Percentiles rank a stretch among this genome's conserved stretches.
Evolutionary conservation across 169 alveolate species (phyloP).

Genomic region (Plasmodium fragile): DNA sequence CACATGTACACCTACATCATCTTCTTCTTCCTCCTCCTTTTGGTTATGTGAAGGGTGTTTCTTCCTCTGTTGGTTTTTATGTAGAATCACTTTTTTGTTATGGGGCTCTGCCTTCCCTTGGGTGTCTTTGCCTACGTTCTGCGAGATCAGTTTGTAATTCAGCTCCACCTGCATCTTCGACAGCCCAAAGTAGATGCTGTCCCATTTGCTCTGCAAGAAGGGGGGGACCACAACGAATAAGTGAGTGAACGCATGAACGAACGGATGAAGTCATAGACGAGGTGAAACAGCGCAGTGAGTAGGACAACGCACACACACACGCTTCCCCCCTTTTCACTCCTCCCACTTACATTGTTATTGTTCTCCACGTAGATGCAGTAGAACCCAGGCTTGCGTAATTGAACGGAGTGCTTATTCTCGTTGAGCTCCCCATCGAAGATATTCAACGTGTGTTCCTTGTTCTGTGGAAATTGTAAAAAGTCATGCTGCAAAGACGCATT

Average conservation of each 20-base stretch:
- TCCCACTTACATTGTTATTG: conserved; percentile 15
- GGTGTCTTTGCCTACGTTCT: neutral
- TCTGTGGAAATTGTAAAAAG: conserved; percentile 14
- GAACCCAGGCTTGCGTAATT: conserved; percentile 45
- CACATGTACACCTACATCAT: neutral
- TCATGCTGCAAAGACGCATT: neutral
- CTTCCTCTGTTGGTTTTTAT: neutral
- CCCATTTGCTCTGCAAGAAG: conserved; percentile 58
- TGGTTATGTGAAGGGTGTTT: neutral
- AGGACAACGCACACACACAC: no score
- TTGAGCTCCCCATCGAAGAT: conserved; percentile 49
- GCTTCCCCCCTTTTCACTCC: neutral
- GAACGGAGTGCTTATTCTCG: conserved; percentile 33
- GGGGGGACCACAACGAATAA: no score
- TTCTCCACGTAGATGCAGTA: conserved; percentile 57
- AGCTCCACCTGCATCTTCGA: conserved; percentile 57
- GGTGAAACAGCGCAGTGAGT: no score
- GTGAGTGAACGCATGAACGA: no score
- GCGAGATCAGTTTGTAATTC: conserved; percentile 20
- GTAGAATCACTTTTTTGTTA: neutral
- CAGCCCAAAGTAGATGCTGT: conserved; percentile 54
- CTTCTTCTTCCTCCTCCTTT: neutral
- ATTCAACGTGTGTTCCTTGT: conserved; percentile 17
- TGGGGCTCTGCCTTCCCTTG: neutral
- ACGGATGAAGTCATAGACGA: no score